Evolutionary conservation across 2,329 filamentous ascomycete genomes (phyloP), one percentile per base, ranked within the genome.

Genomic region (Colletotrichum coccodes): DNA sequence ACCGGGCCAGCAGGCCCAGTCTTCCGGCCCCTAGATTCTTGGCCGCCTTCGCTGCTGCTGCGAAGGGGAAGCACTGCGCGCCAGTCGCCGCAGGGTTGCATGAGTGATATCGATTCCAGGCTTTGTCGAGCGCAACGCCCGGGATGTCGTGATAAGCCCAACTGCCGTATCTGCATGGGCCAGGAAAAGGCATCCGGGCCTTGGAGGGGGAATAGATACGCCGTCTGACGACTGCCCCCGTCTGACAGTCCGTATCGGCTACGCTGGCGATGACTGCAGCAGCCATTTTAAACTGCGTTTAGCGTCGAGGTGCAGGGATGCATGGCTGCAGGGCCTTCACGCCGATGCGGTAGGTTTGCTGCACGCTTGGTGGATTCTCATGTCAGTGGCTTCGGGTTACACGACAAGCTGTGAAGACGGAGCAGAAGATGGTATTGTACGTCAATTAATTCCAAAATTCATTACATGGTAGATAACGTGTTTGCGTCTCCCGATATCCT

Each of bases 71-170:
- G n/a, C 23, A 14, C n/a, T n/a, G n/a, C 7, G 28, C 47, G 9
- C 23, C 42, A 38, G 44, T n/a, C 32, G 56, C 40, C 53, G 60
- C 64, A 68, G 53, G 64, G 64, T 63, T 58, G 65, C 40, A 16
- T 16, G 21, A 8, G n/a, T 66, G n/a, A 56, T 49, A 49, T 49
- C n/a, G 58, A 61, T 49, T 60, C 62, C 30, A 26, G 47, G n/a
- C 32, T 58, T 38, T 47, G n/a, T n/a, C 6, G 26, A 21, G 30
- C 49, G 49, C n/a, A 18, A 12, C 21, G 49, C 28, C 36, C 26
- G 34, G 57, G 23, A n/a, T n/a, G 28, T 57, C 49, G 38, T 14
- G 49, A 34, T 62, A 40, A 21, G 49, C 36, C 47, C 21, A 56
- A 40, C 23, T 62, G 34, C n/a, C 16, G 52, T 30, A n/a, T 44